phyloP scores from a whole-genome alignment of 2,329 filamentous ascomycete species.

The Cercospora sp. region DNA sequence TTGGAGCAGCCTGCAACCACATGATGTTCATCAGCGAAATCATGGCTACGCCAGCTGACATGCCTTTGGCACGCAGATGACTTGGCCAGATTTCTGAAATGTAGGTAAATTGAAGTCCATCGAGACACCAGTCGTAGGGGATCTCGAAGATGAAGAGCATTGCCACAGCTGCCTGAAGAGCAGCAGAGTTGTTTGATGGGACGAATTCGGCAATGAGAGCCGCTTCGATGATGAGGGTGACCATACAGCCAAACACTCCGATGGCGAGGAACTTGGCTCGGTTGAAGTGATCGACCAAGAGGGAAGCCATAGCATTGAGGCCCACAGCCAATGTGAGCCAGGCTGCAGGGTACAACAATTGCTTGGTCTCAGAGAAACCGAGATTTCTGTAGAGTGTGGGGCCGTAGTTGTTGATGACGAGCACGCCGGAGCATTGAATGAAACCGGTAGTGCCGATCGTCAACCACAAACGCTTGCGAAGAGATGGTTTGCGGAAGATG shows the following conservation, averaged over 20 bases:
- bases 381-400: slow-evolving; percentile 36
- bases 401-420: slow-evolving; percentile 38
- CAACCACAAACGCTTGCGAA: slow-evolving; percentile 33
- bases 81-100: slow-evolving; percentile 25
- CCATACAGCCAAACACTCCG: slow-evolving; percentile 29
- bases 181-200: slow-evolving; percentile 20
- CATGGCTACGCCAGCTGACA: slow-evolving; percentile 28
- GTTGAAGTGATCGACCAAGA: slow-evolving; percentile 30
- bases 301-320: slow-evolving; percentile 32
- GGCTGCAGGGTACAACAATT: slow-evolving; percentile 36
- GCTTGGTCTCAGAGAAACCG: slow-evolving; percentile 33
- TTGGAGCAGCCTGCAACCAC: slow-evolving; percentile 28
- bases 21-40: slow-evolving; percentile 32
- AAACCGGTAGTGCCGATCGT: slow-evolving; percentile 35
- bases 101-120: slow-evolving; percentile 30
- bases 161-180: slow-evolving; percentile 23
- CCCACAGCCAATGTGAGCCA: slow-evolving; percentile 37
- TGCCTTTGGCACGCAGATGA: slow-evolving; percentile 31
- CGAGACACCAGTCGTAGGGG: slow-evolving; percentile 25
- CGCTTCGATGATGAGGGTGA: slow-evolving; percentile 24
- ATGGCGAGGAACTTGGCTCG: slow-evolving; percentile 25
- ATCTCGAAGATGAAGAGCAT: slow-evolving; percentile 26
- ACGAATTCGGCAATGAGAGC: slow-evolving; percentile 24
- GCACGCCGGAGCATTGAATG: slow-evolving; percentile 37
- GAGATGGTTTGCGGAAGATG: slow-evolving; percentile 35